phyloP scores from a whole-genome alignment of 352 stramenopile species.

The Phytophthora ramorum region DNA sequence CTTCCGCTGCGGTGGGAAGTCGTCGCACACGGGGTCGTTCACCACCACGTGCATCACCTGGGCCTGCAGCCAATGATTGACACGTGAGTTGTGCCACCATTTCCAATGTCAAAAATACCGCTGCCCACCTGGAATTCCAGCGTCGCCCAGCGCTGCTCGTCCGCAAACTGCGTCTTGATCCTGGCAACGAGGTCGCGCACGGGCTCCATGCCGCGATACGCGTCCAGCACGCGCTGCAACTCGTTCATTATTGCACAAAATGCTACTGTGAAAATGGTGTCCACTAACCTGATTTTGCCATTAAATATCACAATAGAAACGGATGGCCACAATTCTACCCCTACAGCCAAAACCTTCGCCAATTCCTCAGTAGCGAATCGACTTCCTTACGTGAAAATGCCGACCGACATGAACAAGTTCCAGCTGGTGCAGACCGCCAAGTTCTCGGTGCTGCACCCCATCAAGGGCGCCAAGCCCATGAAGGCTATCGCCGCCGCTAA shows the following conservation, averaged over 20 bases:
- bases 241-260: slow-evolving; percentile 7
- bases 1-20: slow-evolving; percentile 62
- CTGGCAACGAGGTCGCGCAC: slow-evolving; percentile 46
- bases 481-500: slow-evolving; percentile 51
- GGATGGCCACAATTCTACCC: slow-evolving; percentile 6
- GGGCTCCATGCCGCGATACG: slow-evolving; percentile 73
- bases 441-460: slow-evolving; percentile 68
- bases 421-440: slow-evolving; percentile 72
- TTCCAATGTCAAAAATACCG: background rate
- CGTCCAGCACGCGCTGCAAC: slow-evolving; percentile 55
- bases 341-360: background rate
- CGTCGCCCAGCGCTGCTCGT: slow-evolving; percentile 48
- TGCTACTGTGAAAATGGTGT: background rate
- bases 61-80: slow-evolving; percentile 41
- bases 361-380: slow-evolving; percentile 31
- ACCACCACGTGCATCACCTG: slow-evolving; percentile 60
- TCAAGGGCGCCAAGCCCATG: slow-evolving; percentile 68
- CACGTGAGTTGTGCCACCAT: background rate
- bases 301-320: slow-evolving; percentile 13
- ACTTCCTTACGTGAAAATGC: slow-evolving; percentile 33
- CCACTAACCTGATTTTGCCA: background rate
- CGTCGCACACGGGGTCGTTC: slow-evolving; percentile 59
- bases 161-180: slow-evolving; percentile 43
- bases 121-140: slow-evolving; percentile 62
- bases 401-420: slow-evolving; percentile 61